Conservation (phyloP, 768 basidiomycete genomes). For the Pisolithus microcarpus region DNA sequence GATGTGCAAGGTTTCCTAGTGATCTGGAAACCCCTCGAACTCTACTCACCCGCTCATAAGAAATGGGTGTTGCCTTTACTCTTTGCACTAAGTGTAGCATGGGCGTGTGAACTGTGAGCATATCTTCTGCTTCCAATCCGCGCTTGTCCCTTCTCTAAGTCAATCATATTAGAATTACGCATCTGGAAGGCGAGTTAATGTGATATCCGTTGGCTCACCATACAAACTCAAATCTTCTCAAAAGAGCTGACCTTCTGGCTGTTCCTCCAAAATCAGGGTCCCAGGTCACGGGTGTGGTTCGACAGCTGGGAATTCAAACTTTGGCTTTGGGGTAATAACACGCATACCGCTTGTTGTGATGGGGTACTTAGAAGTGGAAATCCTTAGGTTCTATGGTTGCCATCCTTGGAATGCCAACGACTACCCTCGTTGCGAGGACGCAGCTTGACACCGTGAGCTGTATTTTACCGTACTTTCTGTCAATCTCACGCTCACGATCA, state of each 20-base stretch:
- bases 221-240: slow-evolving; percentile 1
- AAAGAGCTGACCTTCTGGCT: slow-evolving; percentile 77
- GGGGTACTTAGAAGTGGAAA: slow-evolving; percentile 10
- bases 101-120: slow-evolving; percentile 72
- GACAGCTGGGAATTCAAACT: slow-evolving; percentile 68
- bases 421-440: slow-evolving; percentile 51
- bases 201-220: background rate
- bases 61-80: slow-evolving; percentile 62
- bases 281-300: slow-evolving; percentile 68
- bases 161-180: slow-evolving; percentile 49
- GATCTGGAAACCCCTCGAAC: slow-evolving; percentile 46
- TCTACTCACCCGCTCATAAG: slow-evolving; percentile 41
- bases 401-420: slow-evolving; percentile 66
- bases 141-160: slow-evolving; percentile 2
- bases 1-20: slow-evolving; percentile 30
- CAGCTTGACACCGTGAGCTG: slow-evolving; percentile 48
- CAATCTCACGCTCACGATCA: slow-evolving; percentile 6
- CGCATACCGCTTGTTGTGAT: background rate
- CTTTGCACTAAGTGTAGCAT: slow-evolving; percentile 63
- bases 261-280: slow-evolving; percentile 74
- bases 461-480: slow-evolving; percentile 1
- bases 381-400: slow-evolving; percentile 54
- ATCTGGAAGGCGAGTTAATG: slow-evolving; percentile 59
- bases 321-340: slow-evolving; percentile 58
- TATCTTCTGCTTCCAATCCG: slow-evolving; percentile 1